Conservation (phyloP, 495 filamentous ascomycete genomes). For the Penicillium silybi region DNA sequence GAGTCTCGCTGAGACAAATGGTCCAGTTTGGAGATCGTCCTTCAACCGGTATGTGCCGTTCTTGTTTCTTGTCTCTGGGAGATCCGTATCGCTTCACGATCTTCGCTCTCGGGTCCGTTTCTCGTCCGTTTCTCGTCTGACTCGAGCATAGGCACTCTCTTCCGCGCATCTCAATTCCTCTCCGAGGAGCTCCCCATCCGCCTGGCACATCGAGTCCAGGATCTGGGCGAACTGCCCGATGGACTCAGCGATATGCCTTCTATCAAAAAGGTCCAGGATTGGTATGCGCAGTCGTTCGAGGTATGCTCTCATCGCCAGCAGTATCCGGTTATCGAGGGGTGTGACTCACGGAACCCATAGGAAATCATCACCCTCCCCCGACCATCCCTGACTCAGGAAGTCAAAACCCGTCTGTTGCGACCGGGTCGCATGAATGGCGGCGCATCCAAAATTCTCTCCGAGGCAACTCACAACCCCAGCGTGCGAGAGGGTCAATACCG, state of each 20-base stretch:
- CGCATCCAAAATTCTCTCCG: conserved; percentile 63
- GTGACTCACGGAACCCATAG: conserved; percentile 39
- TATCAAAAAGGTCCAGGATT: conserved; percentile 89
- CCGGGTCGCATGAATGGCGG: conserved; percentile 61
- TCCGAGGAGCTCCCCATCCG: conserved; percentile 97
- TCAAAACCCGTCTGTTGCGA: conserved; percentile 72
- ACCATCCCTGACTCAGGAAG: conserved; percentile 70
- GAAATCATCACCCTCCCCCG: conserved; percentile 85
- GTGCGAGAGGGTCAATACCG: conserved; percentile 83
- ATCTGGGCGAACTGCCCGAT: conserved; percentile 89
- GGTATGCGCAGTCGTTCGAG: conserved; percentile 99
- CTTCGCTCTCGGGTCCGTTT: no score
- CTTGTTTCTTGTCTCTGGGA: neutral
- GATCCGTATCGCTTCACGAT: neutral
- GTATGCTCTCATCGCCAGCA: conserved; percentile 45
- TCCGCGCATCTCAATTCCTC: conserved; percentile 96
- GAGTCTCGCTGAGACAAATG: conserved; percentile 96
- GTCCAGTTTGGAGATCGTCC: conserved; percentile 95
- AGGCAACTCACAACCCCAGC: conserved; percentile 86
- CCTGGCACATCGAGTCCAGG: conserved; percentile 91
- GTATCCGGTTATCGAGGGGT: neutral
- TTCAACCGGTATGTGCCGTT: conserved; percentile 62
- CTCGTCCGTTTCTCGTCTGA: neutral
- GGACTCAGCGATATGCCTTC: conserved; percentile 98
- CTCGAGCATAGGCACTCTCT: conserved; percentile 69